Percentiles rank a stretch among this genome's conserved stretches.
Evolutionary conservation across 1,284 basidiomycete species (phyloP).

Genomic region (Puccinia novopanici): DNA sequence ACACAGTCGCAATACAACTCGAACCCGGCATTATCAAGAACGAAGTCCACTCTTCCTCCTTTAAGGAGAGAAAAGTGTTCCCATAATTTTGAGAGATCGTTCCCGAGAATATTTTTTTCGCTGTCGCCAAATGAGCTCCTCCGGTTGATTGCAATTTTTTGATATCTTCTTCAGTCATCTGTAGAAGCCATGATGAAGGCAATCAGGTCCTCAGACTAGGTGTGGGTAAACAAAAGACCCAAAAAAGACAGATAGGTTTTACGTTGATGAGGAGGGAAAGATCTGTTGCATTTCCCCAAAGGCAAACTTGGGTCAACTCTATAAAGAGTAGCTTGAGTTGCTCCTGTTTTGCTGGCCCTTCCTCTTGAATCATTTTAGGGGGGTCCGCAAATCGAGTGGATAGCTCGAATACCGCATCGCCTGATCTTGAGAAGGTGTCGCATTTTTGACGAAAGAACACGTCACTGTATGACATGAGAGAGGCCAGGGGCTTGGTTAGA

Average conservation of each 20-base stretch:
- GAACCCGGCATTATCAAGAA: conserved; percentile 83
- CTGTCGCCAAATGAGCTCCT: conserved; percentile 89
- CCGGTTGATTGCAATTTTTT: conserved; percentile 96
- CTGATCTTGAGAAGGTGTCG: conserved; percentile 91
- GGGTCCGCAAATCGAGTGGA: conserved; percentile 89
- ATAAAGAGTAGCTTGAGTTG: conserved; percentile 87
- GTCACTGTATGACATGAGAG: conserved; percentile 52
- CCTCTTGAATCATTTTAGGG: conserved; percentile 68
- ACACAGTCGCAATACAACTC: conserved; percentile 96
- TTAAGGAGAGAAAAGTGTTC: conserved; percentile 73
- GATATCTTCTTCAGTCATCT: conserved; percentile 97
- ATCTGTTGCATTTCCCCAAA: conserved; percentile 97
- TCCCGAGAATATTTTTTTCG: conserved; percentile 91
- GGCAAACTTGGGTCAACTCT: conserved; percentile 92
- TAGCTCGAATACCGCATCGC: conserved; percentile 90
- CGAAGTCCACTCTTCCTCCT: conserved; percentile 80
- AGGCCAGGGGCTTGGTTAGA: conserved; percentile 44
- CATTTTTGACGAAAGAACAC: conserved; percentile 66
- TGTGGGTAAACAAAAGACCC: conserved; percentile 1
- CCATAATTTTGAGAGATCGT: conserved; percentile 79
- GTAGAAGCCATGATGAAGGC: not conserved
- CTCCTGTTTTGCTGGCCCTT: conserved; percentile 68
- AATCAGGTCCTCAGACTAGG: not conserved
- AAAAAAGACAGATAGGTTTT: conserved; percentile 17
- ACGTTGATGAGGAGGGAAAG: conserved; percentile 87